phyloP scores from a whole-genome alignment of 305 asterid genomes.

The Fraxinus ornus region DNA sequence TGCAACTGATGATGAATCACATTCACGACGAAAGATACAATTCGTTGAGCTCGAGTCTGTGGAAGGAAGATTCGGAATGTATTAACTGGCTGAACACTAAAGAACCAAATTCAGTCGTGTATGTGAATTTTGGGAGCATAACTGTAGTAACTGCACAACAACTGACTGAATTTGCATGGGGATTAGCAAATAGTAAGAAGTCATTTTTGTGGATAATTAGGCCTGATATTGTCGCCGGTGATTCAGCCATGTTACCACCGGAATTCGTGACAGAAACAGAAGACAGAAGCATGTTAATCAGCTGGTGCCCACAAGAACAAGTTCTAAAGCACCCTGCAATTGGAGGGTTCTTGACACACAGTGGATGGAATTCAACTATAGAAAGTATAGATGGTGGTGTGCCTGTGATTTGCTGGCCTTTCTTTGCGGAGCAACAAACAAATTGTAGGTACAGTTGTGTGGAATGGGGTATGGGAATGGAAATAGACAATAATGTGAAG shows the following conservation, averaged over 20 bases:
- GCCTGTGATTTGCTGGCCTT: constrained; percentile 46
- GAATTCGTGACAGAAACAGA: neutral
- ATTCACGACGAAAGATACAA: neutral
- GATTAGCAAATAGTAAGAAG: constrained; percentile 13
- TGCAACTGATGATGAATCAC: neutral
- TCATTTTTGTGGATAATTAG: constrained; percentile 1
- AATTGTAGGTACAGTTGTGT: constrained; percentile 38
- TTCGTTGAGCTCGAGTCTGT: neutral
- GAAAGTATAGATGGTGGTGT: constrained; percentile 33
- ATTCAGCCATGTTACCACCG: neutral
- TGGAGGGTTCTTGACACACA: neutral
- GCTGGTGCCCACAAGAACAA: neutral
- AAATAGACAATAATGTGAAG: constrained; percentile 38
- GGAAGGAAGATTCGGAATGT: constrained; percentile 10
- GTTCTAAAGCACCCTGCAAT: neutral
- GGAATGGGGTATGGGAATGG: constrained; percentile 46
- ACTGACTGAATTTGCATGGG: constrained; percentile 12
- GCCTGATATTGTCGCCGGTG: neutral
- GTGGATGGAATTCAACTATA: neutral
- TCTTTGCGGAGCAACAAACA: constrained; percentile 42
- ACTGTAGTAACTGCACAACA: neutral
- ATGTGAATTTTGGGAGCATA: neutral
- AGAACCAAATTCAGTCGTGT: constrained; percentile 6
- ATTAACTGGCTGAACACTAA: constrained; percentile 1
- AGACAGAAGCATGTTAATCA: constrained; percentile 6